Evolutionary conservation across 768 basidiomycete genomes (phyloP), one percentile per base, ranked within the genome.

Genomic region (Amanita exitialis): DNA sequence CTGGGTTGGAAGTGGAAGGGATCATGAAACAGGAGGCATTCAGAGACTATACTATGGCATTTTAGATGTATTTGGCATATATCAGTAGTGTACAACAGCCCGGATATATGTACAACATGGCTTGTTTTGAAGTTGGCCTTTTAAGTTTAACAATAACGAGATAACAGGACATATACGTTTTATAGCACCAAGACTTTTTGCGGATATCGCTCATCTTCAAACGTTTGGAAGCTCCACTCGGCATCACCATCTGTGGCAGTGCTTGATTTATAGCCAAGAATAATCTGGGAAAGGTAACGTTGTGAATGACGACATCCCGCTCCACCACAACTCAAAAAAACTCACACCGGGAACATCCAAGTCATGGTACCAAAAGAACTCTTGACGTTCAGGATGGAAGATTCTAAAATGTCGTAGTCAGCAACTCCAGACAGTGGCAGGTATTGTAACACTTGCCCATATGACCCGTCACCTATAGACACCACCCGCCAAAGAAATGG

Each of bases 1-100:
- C 58, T 39, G 62, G 54, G 51, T 44, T 59, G 34, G 51, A 49
- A 20, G 16, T 36, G 13, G 72, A 73, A 25, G 76, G 70, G 7
- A 64, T 79, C n/a, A 74, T 79, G 62, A 68, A 64, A 25, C 75
- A 79, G 57, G 76, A 82, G 56, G 58, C 62, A 6, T 73, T 69
- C 52, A 69, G 78, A 59, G 80, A 83, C 64, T 83, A 82, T 62
- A 81, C 80, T 13, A 7, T 13, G 30, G 34, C 50, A 36, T 51
- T 51, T 30, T 51, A 51, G 36, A 41, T 20, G 9, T 32, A 32
- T 32, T 4, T 4, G n/a, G 4, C 13, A 32, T 32, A 20, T 21
- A 21, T 41, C 38, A 18, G 20, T 41, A 20, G 16, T 41, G 16
- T 41, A 20, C 12, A 20, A 20, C n/a, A 41, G 9, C 10, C 10